These are phyloP conservation scores for Penicillium paradoxum DNA, from an alignment of 495 filamentous ascomycete species.

Conservation along the genomic window DNA sequence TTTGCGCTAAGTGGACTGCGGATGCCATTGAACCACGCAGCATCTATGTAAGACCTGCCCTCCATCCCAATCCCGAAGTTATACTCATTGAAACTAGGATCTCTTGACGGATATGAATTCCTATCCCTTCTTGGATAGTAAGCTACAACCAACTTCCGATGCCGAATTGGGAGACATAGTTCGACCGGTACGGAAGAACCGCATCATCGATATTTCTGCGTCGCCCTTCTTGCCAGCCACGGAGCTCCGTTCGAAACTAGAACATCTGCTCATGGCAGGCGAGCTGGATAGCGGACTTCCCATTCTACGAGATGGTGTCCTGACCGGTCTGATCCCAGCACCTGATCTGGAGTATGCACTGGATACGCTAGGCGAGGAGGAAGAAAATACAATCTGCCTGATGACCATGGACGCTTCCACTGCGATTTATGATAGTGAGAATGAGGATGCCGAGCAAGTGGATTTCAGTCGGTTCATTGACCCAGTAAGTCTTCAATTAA, in stretches of 20 bases:
- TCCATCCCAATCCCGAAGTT: neutral
- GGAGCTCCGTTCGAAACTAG: slow-evolving; percentile 72
- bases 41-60: slow-evolving; percentile 65
- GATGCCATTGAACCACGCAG: slow-evolving; percentile 91
- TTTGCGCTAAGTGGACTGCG: slow-evolving; percentile 96
- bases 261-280: slow-evolving; percentile 74
- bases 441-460: slow-evolving; percentile 30
- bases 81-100: slow-evolving; percentile 50
- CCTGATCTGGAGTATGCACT: slow-evolving; percentile 93
- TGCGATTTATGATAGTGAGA: slow-evolving; percentile 50
- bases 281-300: slow-evolving; percentile 91
- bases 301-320: slow-evolving; percentile 70
- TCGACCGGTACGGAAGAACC: slow-evolving; percentile 61
- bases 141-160: slow-evolving; percentile 83
- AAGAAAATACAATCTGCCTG: slow-evolving; percentile 67
- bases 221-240: slow-evolving; percentile 72
- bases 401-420: slow-evolving; percentile 64
- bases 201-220: slow-evolving; percentile 81
- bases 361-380: slow-evolving; percentile 66
- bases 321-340: slow-evolving; percentile 87
- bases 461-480: slow-evolving; percentile 93
- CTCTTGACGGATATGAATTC: slow-evolving; percentile 94
- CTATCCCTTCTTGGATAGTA: slow-evolving; percentile 93
- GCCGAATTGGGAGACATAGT: slow-evolving; percentile 82
- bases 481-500: slow-evolving; percentile 47